phyloP scores from a whole-genome alignment of 78 protist species.

The Isochrysis galbana region DNA sequence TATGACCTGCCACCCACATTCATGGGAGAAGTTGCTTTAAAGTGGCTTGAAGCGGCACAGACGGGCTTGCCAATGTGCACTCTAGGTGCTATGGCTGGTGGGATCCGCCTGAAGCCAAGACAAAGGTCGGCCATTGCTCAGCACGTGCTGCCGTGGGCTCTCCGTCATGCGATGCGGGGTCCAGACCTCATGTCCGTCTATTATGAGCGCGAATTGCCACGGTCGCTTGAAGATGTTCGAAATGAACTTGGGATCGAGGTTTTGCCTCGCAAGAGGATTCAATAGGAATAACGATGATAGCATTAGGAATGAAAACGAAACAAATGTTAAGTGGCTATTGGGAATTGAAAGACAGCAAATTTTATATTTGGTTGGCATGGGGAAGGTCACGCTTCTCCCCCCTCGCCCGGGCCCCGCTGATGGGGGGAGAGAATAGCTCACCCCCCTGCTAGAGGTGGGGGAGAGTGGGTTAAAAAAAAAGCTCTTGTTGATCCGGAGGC shows the following conservation, averaged over 20 bases:
- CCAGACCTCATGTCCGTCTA: not conserved
- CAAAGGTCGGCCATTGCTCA: not conserved
- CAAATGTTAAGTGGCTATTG: too few relatives aligned
- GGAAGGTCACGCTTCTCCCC: too few relatives aligned
- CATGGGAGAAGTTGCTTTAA: conserved; percentile 71
- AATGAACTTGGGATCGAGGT: not conserved
- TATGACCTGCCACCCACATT: conserved; percentile 51
- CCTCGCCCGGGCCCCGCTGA: too few relatives aligned
- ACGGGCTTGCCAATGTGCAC: conserved; percentile 57
- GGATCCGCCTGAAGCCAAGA: not conserved
- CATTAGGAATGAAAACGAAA: too few relatives aligned
- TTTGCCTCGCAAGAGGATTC: not conserved
- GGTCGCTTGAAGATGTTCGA: not conserved
- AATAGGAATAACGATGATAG: too few relatives aligned
- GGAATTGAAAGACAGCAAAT: too few relatives aligned
- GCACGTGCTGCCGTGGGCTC: conserved; percentile 31
- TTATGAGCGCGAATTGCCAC: not conserved
- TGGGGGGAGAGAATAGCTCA: too few relatives aligned
- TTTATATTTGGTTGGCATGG: too few relatives aligned
- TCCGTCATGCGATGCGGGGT: not conserved
- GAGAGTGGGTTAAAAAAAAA: too few relatives aligned
- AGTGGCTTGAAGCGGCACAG: conserved; percentile 71
- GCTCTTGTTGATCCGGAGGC: too few relatives aligned
- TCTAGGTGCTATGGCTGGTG: not conserved
- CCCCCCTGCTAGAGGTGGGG: too few relatives aligned